Evolutionary conservation across 495 filamentous ascomycete species (phyloP).

Genomic region (Hypoxylon perforatum): DNA sequence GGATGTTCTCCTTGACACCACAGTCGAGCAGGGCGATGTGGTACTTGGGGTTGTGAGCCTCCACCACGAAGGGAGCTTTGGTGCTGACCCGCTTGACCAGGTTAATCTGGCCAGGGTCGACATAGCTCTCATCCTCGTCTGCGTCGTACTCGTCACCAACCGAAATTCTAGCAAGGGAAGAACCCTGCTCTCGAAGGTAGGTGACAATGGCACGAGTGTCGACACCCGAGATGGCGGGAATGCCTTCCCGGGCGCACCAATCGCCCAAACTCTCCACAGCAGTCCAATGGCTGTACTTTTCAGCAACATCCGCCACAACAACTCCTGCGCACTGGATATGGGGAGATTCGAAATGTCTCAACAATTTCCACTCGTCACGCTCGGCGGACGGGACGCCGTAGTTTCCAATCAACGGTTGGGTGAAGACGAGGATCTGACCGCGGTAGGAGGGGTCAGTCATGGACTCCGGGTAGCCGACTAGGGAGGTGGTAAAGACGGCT

Average conservation of each 20-base stretch:
- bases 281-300: conserved; percentile 97
- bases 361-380: conserved; percentile 79
- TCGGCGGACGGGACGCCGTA: conserved; percentile 89
- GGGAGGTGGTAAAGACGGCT: conserved; percentile 92
- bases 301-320: conserved; percentile 93
- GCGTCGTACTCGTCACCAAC: conserved; percentile 98
- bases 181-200: conserved; percentile 92
- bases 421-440: conserved; percentile 98
- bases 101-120: conserved; percentile 96
- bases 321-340: conserved; percentile 96
- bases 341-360: conserved; percentile 95
- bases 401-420: conserved; percentile 98
- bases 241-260: conserved; percentile 96
- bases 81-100: conserved; percentile 94
- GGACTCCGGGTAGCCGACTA: conserved; percentile 96
- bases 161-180: conserved; percentile 92
- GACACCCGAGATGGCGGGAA: conserved; percentile 95
- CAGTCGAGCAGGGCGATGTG: conserved; percentile 97
- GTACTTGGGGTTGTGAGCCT: conserved; percentile 78
- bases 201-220: conserved; percentile 98
- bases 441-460: conserved; percentile 99
- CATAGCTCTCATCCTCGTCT: conserved; percentile 95
- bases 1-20: conserved; percentile 99
- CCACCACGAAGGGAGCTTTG: conserved; percentile 96
- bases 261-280: conserved; percentile 91